phyloP scores from a whole-genome alignment of 805 yeast genomes.

The Zygosaccharomyces pseudorouxii region DNA sequence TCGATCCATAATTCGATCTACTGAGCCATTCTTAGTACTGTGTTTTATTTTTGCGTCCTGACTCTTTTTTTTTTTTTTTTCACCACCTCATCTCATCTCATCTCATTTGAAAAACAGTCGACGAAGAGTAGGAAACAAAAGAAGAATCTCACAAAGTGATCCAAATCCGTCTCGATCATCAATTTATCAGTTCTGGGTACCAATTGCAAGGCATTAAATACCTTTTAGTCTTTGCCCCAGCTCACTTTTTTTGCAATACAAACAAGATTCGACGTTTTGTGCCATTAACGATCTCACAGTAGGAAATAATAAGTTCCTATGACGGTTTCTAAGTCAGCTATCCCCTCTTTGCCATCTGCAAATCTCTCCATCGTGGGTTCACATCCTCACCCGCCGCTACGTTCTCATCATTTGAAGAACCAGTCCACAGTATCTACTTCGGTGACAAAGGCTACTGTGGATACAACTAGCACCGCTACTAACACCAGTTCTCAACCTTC shows the following conservation, averaged over 20 bases:
- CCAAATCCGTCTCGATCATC: background rate
- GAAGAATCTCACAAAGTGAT: background rate
- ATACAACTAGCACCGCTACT: conserved; percentile 6
- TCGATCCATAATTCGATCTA: background rate
- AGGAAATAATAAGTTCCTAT: conserved; percentile 5
- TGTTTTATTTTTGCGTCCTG: conserved; percentile 6
- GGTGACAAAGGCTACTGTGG: conserved; percentile 15
- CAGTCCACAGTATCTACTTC: conserved; percentile 15
- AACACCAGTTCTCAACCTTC: background rate
- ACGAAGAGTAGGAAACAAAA: background rate
- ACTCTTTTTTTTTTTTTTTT: conserved; percentile 2
- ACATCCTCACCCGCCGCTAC: conserved; percentile 25
- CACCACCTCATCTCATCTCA: conserved; percentile 16
- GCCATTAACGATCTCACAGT: background rate
- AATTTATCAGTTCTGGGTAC: conserved; percentile 1
- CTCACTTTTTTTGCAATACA: background rate
- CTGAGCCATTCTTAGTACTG: background rate
- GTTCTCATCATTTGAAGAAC: conserved; percentile 23
- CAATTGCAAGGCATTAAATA: background rate
- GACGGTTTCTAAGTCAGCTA: conserved; percentile 22
- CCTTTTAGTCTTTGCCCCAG: conserved; percentile 5
- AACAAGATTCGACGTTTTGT: background rate
- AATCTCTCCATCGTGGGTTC: conserved; percentile 19
- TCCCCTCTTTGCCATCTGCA: conserved; percentile 14
- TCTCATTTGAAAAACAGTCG: conserved; percentile 12